Percentiles rank a stretch among this genome's conserved stretches.
These are phyloP conservation scores for Xylariaceae sp. DNA, from an alignment of 2,329 filamentous ascomycete genomes.

Conservation along the genomic window DNA sequence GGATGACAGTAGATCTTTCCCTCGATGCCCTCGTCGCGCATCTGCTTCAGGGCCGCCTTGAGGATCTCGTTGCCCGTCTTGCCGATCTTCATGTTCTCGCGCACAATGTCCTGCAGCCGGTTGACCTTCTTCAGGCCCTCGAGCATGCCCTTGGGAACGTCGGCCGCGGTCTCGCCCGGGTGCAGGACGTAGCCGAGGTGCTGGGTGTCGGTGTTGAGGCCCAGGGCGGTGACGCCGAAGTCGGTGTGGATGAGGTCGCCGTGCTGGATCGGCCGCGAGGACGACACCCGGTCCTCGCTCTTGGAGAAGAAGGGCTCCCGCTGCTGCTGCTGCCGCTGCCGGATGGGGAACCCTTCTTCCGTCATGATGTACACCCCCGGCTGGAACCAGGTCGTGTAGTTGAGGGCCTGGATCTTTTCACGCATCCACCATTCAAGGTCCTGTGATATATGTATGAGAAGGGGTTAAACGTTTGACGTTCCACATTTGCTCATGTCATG, in stretches of 20 bases:
- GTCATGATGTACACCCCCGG: constrained; percentile 40
- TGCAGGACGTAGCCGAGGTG: constrained; percentile 44
- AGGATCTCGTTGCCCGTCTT: constrained; percentile 42
- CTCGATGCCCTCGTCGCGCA: constrained; percentile 38
- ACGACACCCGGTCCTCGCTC: constrained; percentile 17
- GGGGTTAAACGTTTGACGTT: constrained; percentile 1
- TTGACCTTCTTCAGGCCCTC: constrained; percentile 43
- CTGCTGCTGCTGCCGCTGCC: no score
- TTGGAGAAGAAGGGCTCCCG: background rate
- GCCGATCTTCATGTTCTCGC: constrained; percentile 39
- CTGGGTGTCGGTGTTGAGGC: constrained; percentile 46
- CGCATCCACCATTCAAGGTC: constrained; percentile 49
- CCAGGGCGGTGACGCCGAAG: constrained; percentile 43
- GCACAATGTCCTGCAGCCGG: constrained; percentile 43
- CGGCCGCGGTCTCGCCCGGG: constrained; percentile 36
- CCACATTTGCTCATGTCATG: no score
- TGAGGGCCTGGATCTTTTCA: constrained; percentile 42
- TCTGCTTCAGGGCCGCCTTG: constrained; percentile 33
- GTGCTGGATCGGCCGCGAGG: constrained; percentile 32
- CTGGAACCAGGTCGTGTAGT: constrained; percentile 50
- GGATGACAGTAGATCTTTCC: constrained; percentile 46
- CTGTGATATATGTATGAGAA: constrained; percentile 6
- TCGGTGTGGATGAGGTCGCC: constrained; percentile 46
- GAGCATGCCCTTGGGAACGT: constrained; percentile 37
- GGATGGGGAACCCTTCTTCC: constrained; percentile 22